Percentiles rank a stretch among this genome's conserved stretches.
These are phyloP conservation scores for Mycoemilia scoparia DNA, from an alignment of 192 early-diverging fungal species.

Conservation along the genomic window DNA sequence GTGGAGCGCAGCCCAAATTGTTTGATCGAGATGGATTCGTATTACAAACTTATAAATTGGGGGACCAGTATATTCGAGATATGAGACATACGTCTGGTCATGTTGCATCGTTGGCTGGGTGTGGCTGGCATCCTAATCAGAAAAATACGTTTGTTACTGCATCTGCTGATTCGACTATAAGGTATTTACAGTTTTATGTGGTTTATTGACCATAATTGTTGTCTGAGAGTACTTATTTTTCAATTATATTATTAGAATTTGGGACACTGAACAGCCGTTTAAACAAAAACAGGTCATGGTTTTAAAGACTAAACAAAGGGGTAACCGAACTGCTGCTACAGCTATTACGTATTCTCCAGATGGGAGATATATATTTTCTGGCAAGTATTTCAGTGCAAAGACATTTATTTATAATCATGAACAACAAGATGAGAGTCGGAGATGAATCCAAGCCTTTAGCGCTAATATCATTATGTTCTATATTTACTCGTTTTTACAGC, in stretches of 20 bases:
- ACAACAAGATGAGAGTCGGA: no score
- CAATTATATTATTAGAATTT: no score
- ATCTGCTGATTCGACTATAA: conserved; percentile 60
- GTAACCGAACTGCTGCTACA: conserved; percentile 50
- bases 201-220: neutral
- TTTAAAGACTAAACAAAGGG: conserved; percentile 49
- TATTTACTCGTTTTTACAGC: conserved; percentile 21
- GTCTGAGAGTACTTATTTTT: conserved; percentile 32
- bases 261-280: conserved; percentile 57
- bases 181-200: no score
- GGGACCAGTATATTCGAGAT: conserved; percentile 87
- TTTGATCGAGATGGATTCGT: conserved; percentile 63
- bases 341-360: conserved; percentile 51
- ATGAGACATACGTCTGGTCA: conserved; percentile 73
- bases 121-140: conserved; percentile 60
- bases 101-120: conserved; percentile 53
- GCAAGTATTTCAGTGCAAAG: conserved; percentile 10
- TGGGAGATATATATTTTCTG: conserved; percentile 46
- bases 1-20: conserved; percentile 49
- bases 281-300: conserved; percentile 62
- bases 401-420: no score
- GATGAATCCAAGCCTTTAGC: no score
- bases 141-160: conserved; percentile 52
- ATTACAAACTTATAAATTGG: conserved; percentile 60
- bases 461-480: neutral